A percentile compares a stretch with the other conserved stretches of the same genome.
These are phyloP conservation scores for Gaultheria prostrata DNA, from an alignment of 148 eudicot genomes.

Conservation along the genomic window DNA sequence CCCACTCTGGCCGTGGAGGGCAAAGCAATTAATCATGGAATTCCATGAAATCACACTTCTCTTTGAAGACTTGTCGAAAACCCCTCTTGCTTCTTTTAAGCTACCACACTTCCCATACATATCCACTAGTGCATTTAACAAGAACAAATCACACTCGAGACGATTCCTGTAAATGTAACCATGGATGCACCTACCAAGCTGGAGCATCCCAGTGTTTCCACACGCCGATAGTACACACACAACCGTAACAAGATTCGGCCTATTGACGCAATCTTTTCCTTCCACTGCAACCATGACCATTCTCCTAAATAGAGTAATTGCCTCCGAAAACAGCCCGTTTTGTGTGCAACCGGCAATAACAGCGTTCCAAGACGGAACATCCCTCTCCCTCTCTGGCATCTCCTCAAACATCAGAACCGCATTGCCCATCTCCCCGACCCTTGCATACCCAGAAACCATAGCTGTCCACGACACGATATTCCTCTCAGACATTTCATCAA, in stretches of 20 bases:
- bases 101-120: conserved; percentile 90
- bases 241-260: conserved; percentile 58
- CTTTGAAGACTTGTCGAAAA: conserved; percentile 35
- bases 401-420: conserved; percentile 61
- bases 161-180: conserved; percentile 45
- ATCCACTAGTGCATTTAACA: conserved; percentile 60
- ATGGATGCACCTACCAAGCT: conserved; percentile 64
- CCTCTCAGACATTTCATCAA: conserved; percentile 74
- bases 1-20: conserved; percentile 56
- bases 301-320: conserved; percentile 47
- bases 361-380: conserved; percentile 73
- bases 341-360: conserved; percentile 70
- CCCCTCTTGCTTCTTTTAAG: conserved; percentile 45
- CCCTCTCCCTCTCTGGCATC: conserved; percentile 61
- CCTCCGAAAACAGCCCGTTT: conserved; percentile 71
- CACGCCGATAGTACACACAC: conserved; percentile 65
- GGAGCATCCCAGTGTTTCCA: conserved; percentile 68
- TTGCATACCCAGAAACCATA: conserved; percentile 67
- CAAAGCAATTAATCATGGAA: conserved; percentile 71
- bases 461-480: conserved; percentile 77
- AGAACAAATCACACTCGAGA: conserved; percentile 33
- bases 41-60: conserved; percentile 63
- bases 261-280: conserved; percentile 15
- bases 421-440: conserved; percentile 56
- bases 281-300: conserved; percentile 32